Evolutionary conservation across 2,329 filamentous ascomycete species (phyloP).

Genomic region (Sporothrix brasiliensis): DNA sequence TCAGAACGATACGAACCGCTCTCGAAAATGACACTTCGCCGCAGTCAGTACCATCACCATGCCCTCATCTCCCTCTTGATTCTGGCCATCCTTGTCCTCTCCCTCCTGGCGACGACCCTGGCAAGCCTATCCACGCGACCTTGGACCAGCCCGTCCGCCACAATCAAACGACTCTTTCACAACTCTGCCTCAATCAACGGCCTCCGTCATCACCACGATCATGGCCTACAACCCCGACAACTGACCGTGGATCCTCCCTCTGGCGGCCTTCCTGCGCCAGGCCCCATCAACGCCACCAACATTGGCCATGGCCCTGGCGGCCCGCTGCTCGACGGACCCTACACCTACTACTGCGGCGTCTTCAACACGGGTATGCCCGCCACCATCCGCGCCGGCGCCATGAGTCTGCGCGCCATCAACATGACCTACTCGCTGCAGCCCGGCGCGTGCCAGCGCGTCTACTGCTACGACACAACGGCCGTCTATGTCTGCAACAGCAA

Average conservation of each 20-base stretch:
- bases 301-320: conserved; percentile 32
- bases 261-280: conserved; percentile 25
- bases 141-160: neutral
- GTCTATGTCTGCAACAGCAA: conserved; percentile 35
- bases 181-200: neutral
- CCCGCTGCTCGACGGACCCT: conserved; percentile 32
- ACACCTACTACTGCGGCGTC: conserved; percentile 36
- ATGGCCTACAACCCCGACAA: neutral
- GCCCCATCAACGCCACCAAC: conserved; percentile 1
- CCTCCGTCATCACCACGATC: neutral
- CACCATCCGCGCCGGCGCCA: conserved; percentile 24
- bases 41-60: neutral
- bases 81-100: neutral
- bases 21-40: neutral
- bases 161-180: neutral
- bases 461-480: conserved; percentile 35
- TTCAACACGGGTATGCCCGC: conserved; percentile 32
- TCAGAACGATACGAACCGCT: neutral
- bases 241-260: neutral
- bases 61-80: neutral
- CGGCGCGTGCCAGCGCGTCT: conserved; percentile 32
- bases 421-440: neutral
- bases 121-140: neutral
- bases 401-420: conserved; percentile 27
- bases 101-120: neutral